Evolutionary conservation across 805 yeast species (phyloP).

Genomic region (Lachancea quebecensis): DNA sequence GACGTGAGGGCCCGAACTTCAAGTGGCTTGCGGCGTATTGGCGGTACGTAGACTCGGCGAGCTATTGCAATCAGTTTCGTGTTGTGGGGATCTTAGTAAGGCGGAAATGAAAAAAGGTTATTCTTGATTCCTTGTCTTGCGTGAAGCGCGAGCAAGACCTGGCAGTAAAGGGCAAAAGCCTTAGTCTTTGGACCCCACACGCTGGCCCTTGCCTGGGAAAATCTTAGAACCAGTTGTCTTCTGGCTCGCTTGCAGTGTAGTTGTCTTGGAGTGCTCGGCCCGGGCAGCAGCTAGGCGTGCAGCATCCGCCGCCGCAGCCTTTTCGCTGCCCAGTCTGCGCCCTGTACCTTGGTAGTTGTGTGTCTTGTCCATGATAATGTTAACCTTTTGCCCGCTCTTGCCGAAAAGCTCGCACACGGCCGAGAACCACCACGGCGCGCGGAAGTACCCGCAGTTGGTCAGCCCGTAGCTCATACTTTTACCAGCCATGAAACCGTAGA

Average conservation of each 20-base stretch:
- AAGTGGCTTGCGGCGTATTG: no score
- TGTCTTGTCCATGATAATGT: constrained; percentile 1
- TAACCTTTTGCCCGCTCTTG: not conserved
- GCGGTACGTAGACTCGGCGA: no score
- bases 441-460: constrained; percentile 7
- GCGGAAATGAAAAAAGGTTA: no score
- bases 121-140: no score
- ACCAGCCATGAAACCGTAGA: constrained; percentile 30
- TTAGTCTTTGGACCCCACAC: constrained; percentile 7
- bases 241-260: not conserved
- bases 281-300: not conserved
- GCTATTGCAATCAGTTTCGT: no score
- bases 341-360: constrained; percentile 28
- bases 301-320: not conserved
- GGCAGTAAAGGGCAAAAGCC: no score
- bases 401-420: constrained; percentile 3
- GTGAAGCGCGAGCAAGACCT: no score
- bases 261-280: not conserved
- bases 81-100: no score
- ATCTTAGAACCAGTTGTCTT: not conserved
- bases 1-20: no score
- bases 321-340: constrained; percentile 29
- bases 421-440: constrained; percentile 11
- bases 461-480: constrained; percentile 7
- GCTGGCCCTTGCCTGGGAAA: constrained; percentile 11